Conservation (phyloP, 345 rosid species). For the Aquilaria malaccensis region DNA sequence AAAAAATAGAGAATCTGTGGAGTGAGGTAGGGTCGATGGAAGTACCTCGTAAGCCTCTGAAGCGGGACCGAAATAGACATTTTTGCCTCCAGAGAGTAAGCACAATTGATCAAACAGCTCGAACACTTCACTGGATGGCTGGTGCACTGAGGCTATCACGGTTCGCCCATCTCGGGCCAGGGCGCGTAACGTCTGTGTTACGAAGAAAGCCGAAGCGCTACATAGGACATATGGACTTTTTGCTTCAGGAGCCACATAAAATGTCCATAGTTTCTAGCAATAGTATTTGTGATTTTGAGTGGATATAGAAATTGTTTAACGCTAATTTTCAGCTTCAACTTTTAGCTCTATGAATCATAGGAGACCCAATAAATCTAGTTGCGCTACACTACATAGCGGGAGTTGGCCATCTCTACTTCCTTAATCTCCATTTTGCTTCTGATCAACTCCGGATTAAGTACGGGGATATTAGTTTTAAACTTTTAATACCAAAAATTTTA, state of each 20-base stretch:
- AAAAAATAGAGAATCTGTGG: background rate
- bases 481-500: too few relatives aligned
- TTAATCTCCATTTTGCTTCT: too few relatives aligned
- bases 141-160: constrained; percentile 90
- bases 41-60: constrained; percentile 81
- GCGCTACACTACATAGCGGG: too few relatives aligned
- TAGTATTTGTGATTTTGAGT: background rate
- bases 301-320: background rate
- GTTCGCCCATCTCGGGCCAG: constrained; percentile 93
- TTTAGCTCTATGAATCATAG: too few relatives aligned
- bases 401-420: too few relatives aligned
- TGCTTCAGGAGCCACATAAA: background rate
- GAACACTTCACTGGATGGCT: constrained; percentile 92
- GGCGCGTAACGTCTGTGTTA: constrained; percentile 79
- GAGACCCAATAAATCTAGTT: too few relatives aligned
- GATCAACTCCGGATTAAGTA: too few relatives aligned
- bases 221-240: background rate
- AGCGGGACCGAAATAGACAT: constrained; percentile 80
- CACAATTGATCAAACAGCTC: constrained; percentile 83
- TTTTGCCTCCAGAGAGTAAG: constrained; percentile 91
- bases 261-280: background rate
- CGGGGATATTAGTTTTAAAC: too few relatives aligned
- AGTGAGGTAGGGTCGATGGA: background rate
- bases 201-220: constrained; percentile 98
- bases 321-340: background rate